phyloP scores from a whole-genome alignment of 192 early-diverging fungal species.

The Irineochytrium annulatum region DNA sequence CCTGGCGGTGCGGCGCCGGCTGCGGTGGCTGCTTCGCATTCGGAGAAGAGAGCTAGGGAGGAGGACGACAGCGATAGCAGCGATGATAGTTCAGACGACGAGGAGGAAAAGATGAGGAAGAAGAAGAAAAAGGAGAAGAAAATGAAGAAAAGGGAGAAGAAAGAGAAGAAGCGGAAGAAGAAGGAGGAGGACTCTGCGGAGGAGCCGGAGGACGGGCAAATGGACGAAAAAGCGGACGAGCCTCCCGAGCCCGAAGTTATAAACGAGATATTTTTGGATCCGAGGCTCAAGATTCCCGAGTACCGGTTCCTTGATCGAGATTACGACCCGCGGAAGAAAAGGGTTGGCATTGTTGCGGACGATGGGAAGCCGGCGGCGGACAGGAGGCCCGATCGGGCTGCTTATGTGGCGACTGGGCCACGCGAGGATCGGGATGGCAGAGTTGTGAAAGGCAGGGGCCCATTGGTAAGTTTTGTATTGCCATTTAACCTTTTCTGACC shows the following conservation, averaged over 20 bases:
- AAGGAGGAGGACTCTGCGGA: slow-evolving; percentile 1
- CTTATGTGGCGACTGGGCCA: background rate
- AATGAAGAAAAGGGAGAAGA: slow-evolving; percentile 31
- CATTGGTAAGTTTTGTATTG: slow-evolving; percentile 17
- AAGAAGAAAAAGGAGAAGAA: slow-evolving; percentile 32
- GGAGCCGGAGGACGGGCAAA: background rate
- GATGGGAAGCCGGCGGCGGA: slow-evolving; percentile 1
- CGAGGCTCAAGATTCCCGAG: slow-evolving; percentile 3
- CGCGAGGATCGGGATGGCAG: slow-evolving; percentile 29
- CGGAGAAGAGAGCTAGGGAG: slow-evolving; percentile 5
- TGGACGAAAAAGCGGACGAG: slow-evolving; percentile 3
- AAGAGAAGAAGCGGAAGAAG: slow-evolving; percentile 2
- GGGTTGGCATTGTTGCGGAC: slow-evolving; percentile 1
- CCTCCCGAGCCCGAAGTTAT: slow-evolving; percentile 3
- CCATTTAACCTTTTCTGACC: background rate
- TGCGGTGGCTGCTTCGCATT: slow-evolving; percentile 6
- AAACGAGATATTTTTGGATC: background rate
- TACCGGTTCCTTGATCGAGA: slow-evolving; percentile 22
- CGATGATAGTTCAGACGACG: slow-evolving; percentile 5
- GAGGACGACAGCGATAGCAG: slow-evolving; percentile 3
- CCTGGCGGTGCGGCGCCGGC: background rate
- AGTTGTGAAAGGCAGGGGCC: slow-evolving; percentile 35
- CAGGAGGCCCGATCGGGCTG: background rate
- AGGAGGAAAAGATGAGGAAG: slow-evolving; percentile 28
- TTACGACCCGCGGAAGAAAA: slow-evolving; percentile 12